phyloP scores from a whole-genome alignment of 2,329 filamentous ascomycete species.

The Botrytis porri region DNA sequence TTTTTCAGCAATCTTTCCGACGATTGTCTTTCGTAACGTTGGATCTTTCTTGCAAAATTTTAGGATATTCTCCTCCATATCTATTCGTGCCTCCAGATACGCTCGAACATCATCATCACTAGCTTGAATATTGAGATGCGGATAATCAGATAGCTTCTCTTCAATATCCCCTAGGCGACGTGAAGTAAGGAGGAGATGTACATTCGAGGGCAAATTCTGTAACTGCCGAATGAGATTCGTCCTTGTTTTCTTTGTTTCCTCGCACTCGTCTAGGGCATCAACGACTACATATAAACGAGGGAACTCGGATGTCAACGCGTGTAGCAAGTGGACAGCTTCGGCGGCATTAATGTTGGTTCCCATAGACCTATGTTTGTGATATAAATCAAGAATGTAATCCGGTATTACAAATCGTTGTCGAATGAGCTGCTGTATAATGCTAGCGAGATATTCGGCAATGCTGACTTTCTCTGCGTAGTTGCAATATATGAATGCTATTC shows the following conservation, averaged over 20 bases:
- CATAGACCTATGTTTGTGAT: slow-evolving; percentile 28
- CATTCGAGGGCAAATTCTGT: slow-evolving; percentile 25
- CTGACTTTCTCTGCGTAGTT: slow-evolving; percentile 37
- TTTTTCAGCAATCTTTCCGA: background rate
- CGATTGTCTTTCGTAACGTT: background rate
- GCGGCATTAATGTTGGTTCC: slow-evolving; percentile 24
- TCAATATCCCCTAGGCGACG: slow-evolving; percentile 33
- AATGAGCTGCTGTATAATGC: slow-evolving; percentile 39
- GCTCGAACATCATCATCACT: slow-evolving; percentile 34
- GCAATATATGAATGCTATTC: slow-evolving; percentile 29
- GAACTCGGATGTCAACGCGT: slow-evolving; percentile 24
- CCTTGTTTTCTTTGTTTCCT: slow-evolving; percentile 1
- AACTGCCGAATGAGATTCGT: slow-evolving; percentile 34
- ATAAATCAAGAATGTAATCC: slow-evolving; percentile 28
- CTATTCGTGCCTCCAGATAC: slow-evolving; percentile 8
- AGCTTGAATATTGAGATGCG: slow-evolving; percentile 36
- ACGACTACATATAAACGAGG: slow-evolving; percentile 26
- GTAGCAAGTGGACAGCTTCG: slow-evolving; percentile 29
- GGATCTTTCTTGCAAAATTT: slow-evolving; percentile 19
- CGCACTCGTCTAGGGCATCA: slow-evolving; percentile 29
- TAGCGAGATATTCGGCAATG: slow-evolving; percentile 31
- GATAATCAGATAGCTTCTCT: slow-evolving; percentile 25
- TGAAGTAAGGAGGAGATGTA: slow-evolving; percentile 39
- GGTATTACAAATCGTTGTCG: slow-evolving; percentile 20
- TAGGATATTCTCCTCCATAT: slow-evolving; percentile 8